Evolutionary conservation across 1,284 basidiomycete genomes (phyloP).

Genomic region (Microbotryum saponariae): DNA sequence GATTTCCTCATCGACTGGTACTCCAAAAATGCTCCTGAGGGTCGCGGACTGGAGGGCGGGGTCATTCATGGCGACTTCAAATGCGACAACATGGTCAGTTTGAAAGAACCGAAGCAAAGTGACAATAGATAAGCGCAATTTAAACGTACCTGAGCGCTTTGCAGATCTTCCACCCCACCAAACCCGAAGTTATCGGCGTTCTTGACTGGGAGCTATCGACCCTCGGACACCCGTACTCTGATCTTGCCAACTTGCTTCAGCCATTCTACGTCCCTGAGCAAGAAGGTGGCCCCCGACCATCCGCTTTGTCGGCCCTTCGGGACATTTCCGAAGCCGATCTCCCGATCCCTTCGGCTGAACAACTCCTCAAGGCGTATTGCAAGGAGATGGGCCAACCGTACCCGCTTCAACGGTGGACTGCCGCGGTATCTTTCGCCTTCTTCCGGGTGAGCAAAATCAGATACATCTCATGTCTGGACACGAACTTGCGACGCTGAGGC

Average conservation of each 20-base stretch:
- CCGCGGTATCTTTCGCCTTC: slow-evolving; percentile 76
- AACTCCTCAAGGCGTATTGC: slow-evolving; percentile 70
- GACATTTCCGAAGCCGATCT: slow-evolving; percentile 49
- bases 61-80: slow-evolving; percentile 97
- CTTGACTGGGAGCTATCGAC: slow-evolving; percentile 96
- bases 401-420: slow-evolving; percentile 66
- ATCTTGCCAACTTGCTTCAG: slow-evolving; percentile 80
- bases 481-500: background rate
- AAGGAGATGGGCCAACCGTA: slow-evolving; percentile 54
- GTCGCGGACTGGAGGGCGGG: slow-evolving; percentile 52
- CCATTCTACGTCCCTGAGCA: slow-evolving; percentile 60
- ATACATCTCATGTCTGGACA: slow-evolving; percentile 33
- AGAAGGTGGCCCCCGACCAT: slow-evolving; percentile 43
- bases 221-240: slow-evolving; percentile 64
- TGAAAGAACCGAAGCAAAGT: background rate
- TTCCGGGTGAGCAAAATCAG: slow-evolving; percentile 58
- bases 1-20: slow-evolving; percentile 73
- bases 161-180: slow-evolving; percentile 76
- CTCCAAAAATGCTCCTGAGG: slow-evolving; percentile 60
- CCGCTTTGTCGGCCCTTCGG: slow-evolving; percentile 10
- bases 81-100: slow-evolving; percentile 67
- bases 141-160: background rate
- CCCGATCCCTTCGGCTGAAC: slow-evolving; percentile 58
- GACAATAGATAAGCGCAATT: background rate
- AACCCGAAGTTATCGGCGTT: slow-evolving; percentile 86